A percentile compares a stretch with the other conserved stretches of the same genome.
phyloP scores from a whole-genome alignment of 176 grass and related monocot species.

The Triticum dicoccoides region DNA sequence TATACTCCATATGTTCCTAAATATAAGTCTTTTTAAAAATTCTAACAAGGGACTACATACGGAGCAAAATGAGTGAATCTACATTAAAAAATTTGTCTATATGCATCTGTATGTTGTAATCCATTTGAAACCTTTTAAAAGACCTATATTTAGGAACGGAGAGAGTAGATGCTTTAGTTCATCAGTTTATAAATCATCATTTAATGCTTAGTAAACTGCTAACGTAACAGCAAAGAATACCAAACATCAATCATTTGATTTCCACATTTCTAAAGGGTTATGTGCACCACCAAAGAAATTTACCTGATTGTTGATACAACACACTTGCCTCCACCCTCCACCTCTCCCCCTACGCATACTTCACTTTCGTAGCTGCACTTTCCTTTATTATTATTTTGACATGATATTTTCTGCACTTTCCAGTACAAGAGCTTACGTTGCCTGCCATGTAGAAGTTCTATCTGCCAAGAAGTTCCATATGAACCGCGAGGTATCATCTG shows the following conservation, averaged over 20 bases:
- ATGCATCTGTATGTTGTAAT: no score
- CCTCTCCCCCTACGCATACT: constrained; percentile 68
- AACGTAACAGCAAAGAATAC: not conserved
- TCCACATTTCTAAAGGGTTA: not conserved
- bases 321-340: constrained; percentile 74
- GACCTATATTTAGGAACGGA: no score
- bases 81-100: no score
- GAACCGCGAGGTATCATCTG: constrained; percentile 85
- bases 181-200: not conserved
- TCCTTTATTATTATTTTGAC: no score
- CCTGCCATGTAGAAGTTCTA: constrained; percentile 40
- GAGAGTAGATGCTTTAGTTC: not conserved
- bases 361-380: constrained; percentile 48
- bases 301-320: constrained; percentile 89
- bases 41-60: no score
- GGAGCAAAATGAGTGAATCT: no score
- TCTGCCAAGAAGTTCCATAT: constrained; percentile 91
- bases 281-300: not conserved
- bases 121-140: no score
- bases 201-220: not conserved
- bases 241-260: not conserved
- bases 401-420: constrained; percentile 4
- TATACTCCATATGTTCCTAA: no score
- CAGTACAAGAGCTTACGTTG: constrained; percentile 61
- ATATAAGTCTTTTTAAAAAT: no score